Conservation (phyloP, 2,329 filamentous ascomycete genomes). For the Paraphoma chrysanthemicola region DNA sequence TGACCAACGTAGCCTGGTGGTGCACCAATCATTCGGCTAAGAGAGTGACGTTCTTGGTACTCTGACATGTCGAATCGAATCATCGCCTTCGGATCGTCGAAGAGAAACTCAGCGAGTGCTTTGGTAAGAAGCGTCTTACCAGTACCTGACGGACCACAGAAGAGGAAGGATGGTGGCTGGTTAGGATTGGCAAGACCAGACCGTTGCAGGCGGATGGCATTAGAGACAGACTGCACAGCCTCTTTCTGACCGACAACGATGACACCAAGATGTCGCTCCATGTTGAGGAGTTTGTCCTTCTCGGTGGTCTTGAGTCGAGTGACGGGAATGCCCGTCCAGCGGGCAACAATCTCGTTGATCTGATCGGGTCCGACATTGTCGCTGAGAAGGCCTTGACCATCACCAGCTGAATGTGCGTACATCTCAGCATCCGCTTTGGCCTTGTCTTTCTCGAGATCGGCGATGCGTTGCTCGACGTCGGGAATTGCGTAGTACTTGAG, state of each 20-base stretch:
- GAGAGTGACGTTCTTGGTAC: conserved; percentile 94
- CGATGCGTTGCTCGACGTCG: conserved; percentile 83
- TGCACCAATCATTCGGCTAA: conserved; percentile 97
- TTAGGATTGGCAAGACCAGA: conserved; percentile 96
- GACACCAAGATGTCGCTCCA: conserved; percentile 86
- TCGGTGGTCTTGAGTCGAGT: conserved; percentile 92
- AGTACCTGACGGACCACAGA: conserved; percentile 97
- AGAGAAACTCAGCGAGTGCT: conserved; percentile 95
- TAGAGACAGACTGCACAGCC: conserved; percentile 90
- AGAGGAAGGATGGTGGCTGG: conserved; percentile 96
- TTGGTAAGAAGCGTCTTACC: conserved; percentile 98
- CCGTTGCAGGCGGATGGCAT: conserved; percentile 92
- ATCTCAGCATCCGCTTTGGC: conserved; percentile 75
- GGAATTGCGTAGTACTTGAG: conserved; percentile 97
- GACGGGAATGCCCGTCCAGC: conserved; percentile 98
- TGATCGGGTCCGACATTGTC: conserved; percentile 96
- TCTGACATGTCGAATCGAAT: conserved; percentile 99
- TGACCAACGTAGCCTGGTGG: conserved; percentile 97
- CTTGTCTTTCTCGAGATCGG: conserved; percentile 81
- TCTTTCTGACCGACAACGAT: conserved; percentile 94
- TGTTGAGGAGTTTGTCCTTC: conserved; percentile 97
- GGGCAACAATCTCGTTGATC: conserved; percentile 97
- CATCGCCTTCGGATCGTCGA: conserved; percentile 97
- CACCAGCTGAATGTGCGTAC: conserved; percentile 61
- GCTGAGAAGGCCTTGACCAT: conserved; percentile 75